Conservation (phyloP, 139 green algal species). For the Ostreobium quekettii region DNA sequence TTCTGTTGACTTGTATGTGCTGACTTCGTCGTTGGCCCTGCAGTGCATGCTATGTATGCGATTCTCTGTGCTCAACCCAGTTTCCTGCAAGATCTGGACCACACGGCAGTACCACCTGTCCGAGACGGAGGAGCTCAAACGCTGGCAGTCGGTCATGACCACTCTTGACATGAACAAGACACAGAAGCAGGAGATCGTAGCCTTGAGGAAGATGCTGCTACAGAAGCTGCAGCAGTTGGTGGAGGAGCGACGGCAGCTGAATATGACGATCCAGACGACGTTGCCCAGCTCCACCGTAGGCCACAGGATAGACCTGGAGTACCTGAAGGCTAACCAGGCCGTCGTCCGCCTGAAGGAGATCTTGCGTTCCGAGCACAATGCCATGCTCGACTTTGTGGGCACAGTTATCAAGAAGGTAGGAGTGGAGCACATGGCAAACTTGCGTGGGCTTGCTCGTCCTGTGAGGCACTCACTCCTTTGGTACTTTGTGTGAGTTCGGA, state of each 20-base stretch:
- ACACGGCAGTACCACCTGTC: background rate
- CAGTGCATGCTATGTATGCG: background rate
- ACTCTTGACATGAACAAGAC: background rate
- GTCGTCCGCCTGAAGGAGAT: slow-evolving; percentile 4
- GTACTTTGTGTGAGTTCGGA: too few species aligned
- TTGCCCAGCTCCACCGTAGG: background rate
- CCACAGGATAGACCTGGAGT: background rate
- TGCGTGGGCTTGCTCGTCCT: too few species aligned
- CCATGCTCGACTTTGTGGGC: background rate
- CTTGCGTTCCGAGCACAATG: background rate
- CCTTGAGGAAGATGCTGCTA: slow-evolving; percentile 9
- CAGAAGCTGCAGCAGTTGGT: slow-evolving; percentile 11
- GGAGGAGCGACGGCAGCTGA: slow-evolving; percentile 6
- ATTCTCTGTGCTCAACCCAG: background rate
- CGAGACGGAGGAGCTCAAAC: slow-evolving; percentile 7
- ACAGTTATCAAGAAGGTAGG: slow-evolving; percentile 6
- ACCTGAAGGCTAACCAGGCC: slow-evolving; percentile 3
- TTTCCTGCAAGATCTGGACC: background rate
- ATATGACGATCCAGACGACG: background rate
- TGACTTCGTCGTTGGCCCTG: too few species aligned
- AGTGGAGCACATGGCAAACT: too few species aligned
- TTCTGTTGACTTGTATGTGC: too few species aligned
- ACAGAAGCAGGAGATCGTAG: slow-evolving; percentile 5
- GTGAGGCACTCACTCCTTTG: too few species aligned
- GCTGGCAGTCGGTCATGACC: background rate